Conservation (phyloP, 176 grass and related monocot genomes). For the Metroxylon sagu region DNA sequence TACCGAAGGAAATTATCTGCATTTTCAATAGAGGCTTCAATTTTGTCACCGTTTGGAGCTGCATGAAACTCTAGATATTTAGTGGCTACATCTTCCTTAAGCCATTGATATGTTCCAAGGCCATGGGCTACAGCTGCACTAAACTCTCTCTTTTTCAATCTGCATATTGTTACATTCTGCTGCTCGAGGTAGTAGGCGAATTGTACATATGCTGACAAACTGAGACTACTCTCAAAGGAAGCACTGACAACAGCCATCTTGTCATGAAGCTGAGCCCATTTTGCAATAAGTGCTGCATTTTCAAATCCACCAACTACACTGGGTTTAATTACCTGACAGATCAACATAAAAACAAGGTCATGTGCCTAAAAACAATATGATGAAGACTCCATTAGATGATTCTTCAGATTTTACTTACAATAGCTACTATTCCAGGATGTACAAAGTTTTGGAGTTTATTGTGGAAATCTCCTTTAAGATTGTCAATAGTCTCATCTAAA, state of each 20-base stretch:
- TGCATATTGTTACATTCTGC: conserved; percentile 43
- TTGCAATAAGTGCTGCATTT: conserved; percentile 68
- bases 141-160: conserved; percentile 44
- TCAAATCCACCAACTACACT: conserved; percentile 88
- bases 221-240: conserved; percentile 83
- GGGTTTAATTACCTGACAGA: conserved; percentile 83
- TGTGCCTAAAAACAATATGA: conserved; percentile 18
- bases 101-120: conserved; percentile 93
- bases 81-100: conserved; percentile 81
- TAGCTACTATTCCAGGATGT: conserved; percentile 88
- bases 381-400: neutral
- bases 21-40: conserved; percentile 63
- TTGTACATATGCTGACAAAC: conserved; percentile 74
- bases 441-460: conserved; percentile 55
- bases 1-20: conserved; percentile 44
- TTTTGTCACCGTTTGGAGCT: conserved; percentile 25
- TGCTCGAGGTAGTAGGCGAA: conserved; percentile 64
- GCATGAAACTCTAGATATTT: conserved; percentile 42
- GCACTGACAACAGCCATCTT: conserved; percentile 89
- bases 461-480: conserved; percentile 59
- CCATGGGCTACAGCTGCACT: conserved; percentile 47
- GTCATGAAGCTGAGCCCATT: conserved; percentile 81
- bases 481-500: conserved; percentile 86
- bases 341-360: conserved; percentile 23
- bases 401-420: conserved; percentile 46